phyloP scores from a whole-genome alignment of 2,329 filamentous ascomycete genomes.

The Parastagonospora nodorum region DNA sequence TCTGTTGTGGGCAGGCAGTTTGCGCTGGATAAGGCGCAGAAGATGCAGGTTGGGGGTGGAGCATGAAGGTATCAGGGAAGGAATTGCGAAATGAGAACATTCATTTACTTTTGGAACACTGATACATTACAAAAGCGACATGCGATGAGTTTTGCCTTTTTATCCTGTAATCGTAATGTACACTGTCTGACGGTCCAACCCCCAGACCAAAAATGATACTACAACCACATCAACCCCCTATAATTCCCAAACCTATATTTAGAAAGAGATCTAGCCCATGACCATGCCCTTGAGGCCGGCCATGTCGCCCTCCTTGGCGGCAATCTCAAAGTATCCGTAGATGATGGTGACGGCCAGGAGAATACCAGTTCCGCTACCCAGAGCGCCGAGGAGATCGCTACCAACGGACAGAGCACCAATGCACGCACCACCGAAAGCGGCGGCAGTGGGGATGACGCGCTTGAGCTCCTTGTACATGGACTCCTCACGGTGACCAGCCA shows the following conservation, averaged over 20 bases:
- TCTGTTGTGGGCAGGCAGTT: too few species aligned
- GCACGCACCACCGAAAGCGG: slow-evolving; percentile 97
- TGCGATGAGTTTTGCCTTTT: slow-evolving; percentile 1
- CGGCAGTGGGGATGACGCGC: slow-evolving; percentile 97
- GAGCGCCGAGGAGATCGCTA: slow-evolving; percentile 92
- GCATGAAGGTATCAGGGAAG: too few species aligned
- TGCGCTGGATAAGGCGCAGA: too few species aligned
- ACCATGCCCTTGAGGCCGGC: slow-evolving; percentile 74
- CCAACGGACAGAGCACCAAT: slow-evolving; percentile 96
- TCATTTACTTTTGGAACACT: background rate
- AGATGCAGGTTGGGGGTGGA: too few species aligned
- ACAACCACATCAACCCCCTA: background rate
- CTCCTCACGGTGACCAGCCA: slow-evolving; percentile 99
- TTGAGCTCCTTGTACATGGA: slow-evolving; percentile 99
- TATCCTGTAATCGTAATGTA: slow-evolving; percentile 1
- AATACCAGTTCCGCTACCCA: slow-evolving; percentile 97
- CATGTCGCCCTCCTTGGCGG: slow-evolving; percentile 97
- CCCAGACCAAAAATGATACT: background rate
- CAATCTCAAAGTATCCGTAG: slow-evolving; percentile 99
- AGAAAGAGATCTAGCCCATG: slow-evolving; percentile 49
- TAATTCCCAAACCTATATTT: background rate
- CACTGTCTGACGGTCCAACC: background rate
- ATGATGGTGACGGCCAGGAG: slow-evolving; percentile 99
- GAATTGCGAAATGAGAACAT: background rate
- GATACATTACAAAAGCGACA: slow-evolving; percentile 2